Conservation (phyloP, 1,139 yeast genomes). For the Maudiozyma humilis region DNA sequence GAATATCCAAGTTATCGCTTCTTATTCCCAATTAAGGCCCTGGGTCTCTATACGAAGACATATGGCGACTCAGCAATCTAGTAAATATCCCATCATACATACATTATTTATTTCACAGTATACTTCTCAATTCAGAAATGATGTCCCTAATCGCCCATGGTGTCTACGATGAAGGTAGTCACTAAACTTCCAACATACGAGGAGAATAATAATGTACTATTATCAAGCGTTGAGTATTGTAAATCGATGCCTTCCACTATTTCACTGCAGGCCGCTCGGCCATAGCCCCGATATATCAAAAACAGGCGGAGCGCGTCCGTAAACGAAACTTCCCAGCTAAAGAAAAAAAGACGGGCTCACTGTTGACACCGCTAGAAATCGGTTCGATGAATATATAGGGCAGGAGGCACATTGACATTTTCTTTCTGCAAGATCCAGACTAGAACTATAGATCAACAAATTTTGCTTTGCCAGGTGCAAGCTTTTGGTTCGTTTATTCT, state of each 20-base stretch:
- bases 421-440: too few relatives aligned
- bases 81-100: neutral
- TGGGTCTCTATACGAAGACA: conserved; percentile 58
- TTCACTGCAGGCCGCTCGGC: too few relatives aligned
- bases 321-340: neutral
- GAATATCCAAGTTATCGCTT: conserved; percentile 93
- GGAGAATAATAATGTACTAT: too few relatives aligned
- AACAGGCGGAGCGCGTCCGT: neutral
- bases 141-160: neutral
- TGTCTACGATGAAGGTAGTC: too few relatives aligned
- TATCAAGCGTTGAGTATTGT: too few relatives aligned
- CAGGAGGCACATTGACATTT: neutral
- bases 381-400: neutral
- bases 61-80: conserved; percentile 12
- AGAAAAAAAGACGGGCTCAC: neutral
- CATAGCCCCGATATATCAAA: neutral
- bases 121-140: neutral
- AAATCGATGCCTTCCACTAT: too few relatives aligned
- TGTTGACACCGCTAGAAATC: neutral
- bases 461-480: too few relatives aligned
- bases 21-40: conserved; percentile 84
- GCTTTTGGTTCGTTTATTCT: too few relatives aligned
- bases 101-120: neutral
- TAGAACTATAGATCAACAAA: too few relatives aligned
- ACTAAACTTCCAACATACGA: too few relatives aligned